Percentiles rank a stretch among this genome's conserved stretches.
Conservation (phyloP, 2,329 filamentous ascomycete genomes). For the Eutypa lata region DNA sequence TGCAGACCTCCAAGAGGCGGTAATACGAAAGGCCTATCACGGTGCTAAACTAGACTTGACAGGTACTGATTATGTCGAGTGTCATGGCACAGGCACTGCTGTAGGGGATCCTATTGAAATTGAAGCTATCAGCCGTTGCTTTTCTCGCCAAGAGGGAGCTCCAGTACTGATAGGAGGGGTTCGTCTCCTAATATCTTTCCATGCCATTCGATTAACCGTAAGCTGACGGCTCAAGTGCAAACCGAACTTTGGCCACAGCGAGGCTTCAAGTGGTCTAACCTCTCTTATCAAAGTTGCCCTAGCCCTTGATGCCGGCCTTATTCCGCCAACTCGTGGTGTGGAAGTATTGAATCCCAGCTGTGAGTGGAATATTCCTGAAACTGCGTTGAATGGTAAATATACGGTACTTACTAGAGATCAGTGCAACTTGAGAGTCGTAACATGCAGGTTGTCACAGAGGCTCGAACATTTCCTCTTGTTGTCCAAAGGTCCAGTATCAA, state of each 20-base stretch:
- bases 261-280: slow-evolving; percentile 14
- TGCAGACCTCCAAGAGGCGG: slow-evolving; percentile 27
- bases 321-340: slow-evolving; percentile 11
- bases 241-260: slow-evolving; percentile 14
- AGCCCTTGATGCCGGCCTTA: slow-evolving; percentile 6
- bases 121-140: slow-evolving; percentile 9
- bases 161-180: not conserved
- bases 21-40: slow-evolving; percentile 29
- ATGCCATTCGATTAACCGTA: not conserved
- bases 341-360: slow-evolving; percentile 13
- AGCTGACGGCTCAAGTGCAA: slow-evolving; percentile 5
- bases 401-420: no score
- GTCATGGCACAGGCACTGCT: slow-evolving; percentile 17
- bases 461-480: not conserved
- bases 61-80: slow-evolving; percentile 15
- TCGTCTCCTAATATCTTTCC: not conserved
- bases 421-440: not conserved
- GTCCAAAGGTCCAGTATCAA: slow-evolving; percentile 4
- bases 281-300: slow-evolving; percentile 12
- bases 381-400: no score
- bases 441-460: slow-evolving; percentile 5
- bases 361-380: slow-evolving; percentile 3
- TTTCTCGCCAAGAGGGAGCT: not conserved
- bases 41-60: slow-evolving; percentile 22
- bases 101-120: slow-evolving; percentile 21